Base-by-base conservation (phyloP, 2,329 filamentous ascomycete species). In the Plectosphaerella plurivora region DNA sequence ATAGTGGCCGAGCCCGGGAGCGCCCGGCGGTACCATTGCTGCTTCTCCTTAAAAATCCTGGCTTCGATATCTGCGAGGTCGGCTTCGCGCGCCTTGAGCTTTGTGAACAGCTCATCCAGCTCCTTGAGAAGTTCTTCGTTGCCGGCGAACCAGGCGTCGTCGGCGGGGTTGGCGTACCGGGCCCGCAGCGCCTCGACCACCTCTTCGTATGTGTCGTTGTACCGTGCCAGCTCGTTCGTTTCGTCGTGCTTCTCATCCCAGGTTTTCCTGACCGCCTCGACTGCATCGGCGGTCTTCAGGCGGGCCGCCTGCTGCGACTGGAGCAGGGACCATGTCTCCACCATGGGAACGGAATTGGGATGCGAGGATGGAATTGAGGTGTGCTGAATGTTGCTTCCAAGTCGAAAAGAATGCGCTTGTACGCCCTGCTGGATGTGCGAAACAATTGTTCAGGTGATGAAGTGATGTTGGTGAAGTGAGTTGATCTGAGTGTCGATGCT, bases 81-180 rank as follows among this genome's bases (percentile, higher is more conserved):
- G n/a, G 69, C 61, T 45, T 71, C 70, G 56, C 71, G 65, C 15
- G 70, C 65, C 57, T 72, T 74, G 49, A 74, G 77, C 49, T 76
- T 73, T 5, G 74, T 63, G 55, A 83, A 75, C 45, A 81, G 60
- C 45, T 64, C 63, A 55, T 78, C 75, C 11, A 83, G 68, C 51
- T 78, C 76, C 50, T 72, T 67, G 20, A 81, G 65, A 53, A 83
- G 81, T 8, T 67, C 66, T 28, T 68, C 68, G 33, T 78, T 68
- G 45, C 72, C 70, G 3, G 74, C 68, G 61, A 82, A 82, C 81
- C 81, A 83, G 60, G 80, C 76, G 18, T 67, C 61, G 15, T 63
- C 62, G 12, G 64, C 57, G 7, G 63, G 60, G 41, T 67, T 63
- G 15, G 70, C 59, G 55, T 73, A 77, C 41, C 70, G 68, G 49